A percentile compares a stretch with the other conserved stretches of the same genome.
Evolutionary conservation across 345 rosid species (phyloP).

Genomic region (Aquilaria yunnanensis): DNA sequence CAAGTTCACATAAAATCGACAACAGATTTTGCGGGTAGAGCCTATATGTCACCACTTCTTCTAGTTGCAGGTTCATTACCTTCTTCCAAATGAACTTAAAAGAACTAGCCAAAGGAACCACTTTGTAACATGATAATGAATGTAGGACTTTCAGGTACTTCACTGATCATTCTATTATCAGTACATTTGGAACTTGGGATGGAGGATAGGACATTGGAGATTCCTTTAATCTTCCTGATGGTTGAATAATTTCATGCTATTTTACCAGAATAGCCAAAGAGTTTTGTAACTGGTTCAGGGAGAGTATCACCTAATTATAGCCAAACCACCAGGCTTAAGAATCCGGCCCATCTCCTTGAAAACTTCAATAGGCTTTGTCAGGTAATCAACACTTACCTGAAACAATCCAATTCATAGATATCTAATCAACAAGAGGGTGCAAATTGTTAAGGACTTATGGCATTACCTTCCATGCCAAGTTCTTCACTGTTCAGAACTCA

Average conservation of each 20-base stretch:
- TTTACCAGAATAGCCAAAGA: too few species aligned
- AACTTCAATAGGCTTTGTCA: slow-evolving; percentile 71
- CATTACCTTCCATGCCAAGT: neutral
- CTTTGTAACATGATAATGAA: neutral
- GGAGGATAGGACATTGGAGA: too few species aligned
- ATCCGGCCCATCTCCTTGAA: slow-evolving; percentile 76
- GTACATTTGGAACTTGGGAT: too few species aligned
- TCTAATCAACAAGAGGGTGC: neutral
- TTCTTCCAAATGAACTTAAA: too few species aligned
- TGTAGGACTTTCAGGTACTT: too few species aligned
- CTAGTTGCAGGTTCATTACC: too few species aligned
- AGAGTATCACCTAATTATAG: slow-evolving; percentile 58
- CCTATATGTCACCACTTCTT: too few species aligned
- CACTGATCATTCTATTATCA: too few species aligned
- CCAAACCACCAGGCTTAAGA: slow-evolving; percentile 85
- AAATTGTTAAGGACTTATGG: neutral
- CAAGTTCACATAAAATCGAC: neutral
- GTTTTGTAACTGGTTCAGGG: too few species aligned
- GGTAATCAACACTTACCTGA: slow-evolving; percentile 91
- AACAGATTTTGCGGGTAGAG: too few species aligned
- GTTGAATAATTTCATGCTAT: too few species aligned
- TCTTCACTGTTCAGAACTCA: neutral
- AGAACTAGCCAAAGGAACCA: neutral
- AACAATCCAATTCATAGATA: slow-evolving; percentile 4
- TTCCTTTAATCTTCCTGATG: too few species aligned